These are phyloP conservation scores for Pleurotus platypus DNA, from an alignment of 768 basidiomycete genomes.

Conservation along the genomic window DNA sequence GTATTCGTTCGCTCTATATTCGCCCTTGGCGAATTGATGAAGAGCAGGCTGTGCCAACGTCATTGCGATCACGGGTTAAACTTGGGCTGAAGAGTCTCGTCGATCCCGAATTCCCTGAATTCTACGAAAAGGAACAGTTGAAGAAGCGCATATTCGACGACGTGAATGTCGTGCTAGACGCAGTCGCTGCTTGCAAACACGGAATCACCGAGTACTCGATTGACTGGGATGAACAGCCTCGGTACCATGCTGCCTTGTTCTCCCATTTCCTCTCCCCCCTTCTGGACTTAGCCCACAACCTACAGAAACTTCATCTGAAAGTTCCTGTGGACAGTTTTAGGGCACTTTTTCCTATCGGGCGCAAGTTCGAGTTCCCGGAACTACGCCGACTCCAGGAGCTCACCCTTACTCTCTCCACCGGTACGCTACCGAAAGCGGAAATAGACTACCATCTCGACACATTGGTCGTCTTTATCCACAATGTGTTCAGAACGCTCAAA, in stretches of 20 bases:
- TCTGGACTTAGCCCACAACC: constrained; percentile 27
- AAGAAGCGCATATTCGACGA: constrained; percentile 35
- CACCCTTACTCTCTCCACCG: constrained; percentile 32
- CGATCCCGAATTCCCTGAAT: constrained; percentile 26
- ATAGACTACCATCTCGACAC: constrained; percentile 34
- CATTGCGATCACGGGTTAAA: constrained; percentile 17
- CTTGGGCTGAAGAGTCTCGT: constrained; percentile 18
- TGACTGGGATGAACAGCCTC: constrained; percentile 32
- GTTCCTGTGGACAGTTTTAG: constrained; percentile 33
- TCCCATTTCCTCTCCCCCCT: constrained; percentile 31
- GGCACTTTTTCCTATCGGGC: not conserved
- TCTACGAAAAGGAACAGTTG: constrained; percentile 26
- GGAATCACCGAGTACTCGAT: constrained; percentile 32
- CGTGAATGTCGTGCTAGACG: constrained; percentile 25
- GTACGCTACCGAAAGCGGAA: constrained; percentile 19
- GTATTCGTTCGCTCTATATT: constrained; percentile 29
- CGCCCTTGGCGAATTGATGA: constrained; percentile 37
- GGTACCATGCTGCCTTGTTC: constrained; percentile 33
- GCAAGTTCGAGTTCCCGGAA: constrained; percentile 25
- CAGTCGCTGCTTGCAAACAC: constrained; percentile 27
- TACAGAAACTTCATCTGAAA: constrained; percentile 32
- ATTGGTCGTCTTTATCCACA: constrained; percentile 43
- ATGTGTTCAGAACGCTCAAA: constrained; percentile 32
- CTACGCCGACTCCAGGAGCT: constrained; percentile 33
- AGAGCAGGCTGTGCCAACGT: constrained; percentile 26